A percentile compares a stretch with the other conserved stretches of the same genome.
phyloP scores from a whole-genome alignment of 495 filamentous ascomycete species.

The Tuber microsphaerosporum region DNA sequence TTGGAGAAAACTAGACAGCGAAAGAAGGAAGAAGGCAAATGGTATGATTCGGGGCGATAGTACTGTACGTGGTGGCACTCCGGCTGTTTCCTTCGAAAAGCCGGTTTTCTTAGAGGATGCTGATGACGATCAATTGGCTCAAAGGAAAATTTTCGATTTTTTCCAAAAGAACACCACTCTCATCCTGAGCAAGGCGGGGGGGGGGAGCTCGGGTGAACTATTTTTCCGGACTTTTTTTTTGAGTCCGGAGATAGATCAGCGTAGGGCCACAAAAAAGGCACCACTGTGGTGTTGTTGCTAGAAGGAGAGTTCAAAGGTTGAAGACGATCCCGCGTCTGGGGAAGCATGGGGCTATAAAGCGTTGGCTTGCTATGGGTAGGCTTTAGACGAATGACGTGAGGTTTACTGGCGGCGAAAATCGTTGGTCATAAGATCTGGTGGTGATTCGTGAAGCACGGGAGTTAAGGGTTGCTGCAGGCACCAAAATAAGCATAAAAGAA shows the following conservation, averaged over 20 bases:
- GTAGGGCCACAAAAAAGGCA: not conserved
- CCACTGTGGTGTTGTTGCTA: not conserved
- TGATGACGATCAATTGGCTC: not conserved
- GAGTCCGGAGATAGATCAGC: not conserved
- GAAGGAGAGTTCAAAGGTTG: not conserved
- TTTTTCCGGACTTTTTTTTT: not conserved
- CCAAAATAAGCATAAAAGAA: constrained; percentile 36
- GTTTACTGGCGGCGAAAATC: not conserved
- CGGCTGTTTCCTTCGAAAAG: not conserved
- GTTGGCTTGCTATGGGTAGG: not conserved
- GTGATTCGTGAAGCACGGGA: constrained; percentile 30
- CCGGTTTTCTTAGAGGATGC: not conserved
- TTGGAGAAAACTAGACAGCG: not conserved
- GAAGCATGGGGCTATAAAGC: not conserved
- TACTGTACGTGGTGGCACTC: not conserved
- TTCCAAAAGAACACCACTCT: not conserved
- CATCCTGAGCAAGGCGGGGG: not conserved
- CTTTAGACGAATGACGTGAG: not conserved
- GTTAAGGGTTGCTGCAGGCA: constrained; percentile 37
- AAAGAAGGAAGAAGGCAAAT: not conserved
- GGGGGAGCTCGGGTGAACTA: constrained; percentile 12
- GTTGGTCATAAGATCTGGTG: constrained; percentile 12
- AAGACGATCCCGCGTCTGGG: not conserved
- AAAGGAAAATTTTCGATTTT: not conserved
- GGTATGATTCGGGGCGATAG: not conserved